Base-by-base conservation (phyloP, 805 yeast species). In the Hanseniaspora hatyaiensis region DNA sequence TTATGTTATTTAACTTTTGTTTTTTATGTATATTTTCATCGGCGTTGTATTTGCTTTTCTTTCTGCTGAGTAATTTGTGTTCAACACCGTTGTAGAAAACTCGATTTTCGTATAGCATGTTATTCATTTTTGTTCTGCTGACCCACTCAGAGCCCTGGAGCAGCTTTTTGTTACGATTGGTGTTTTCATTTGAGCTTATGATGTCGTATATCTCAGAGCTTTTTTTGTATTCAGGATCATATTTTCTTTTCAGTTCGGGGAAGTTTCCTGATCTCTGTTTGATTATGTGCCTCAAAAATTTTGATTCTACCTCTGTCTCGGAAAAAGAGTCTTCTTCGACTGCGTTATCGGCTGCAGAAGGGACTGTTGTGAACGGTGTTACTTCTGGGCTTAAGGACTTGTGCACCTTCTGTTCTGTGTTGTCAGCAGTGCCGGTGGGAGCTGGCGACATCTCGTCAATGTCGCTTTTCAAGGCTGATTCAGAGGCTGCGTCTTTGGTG, bases 151-250 rank as follows among this genome's bases (percentile, higher is more conserved):
- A 68, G 1, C 72, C 72, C 38, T 70, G 69, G 43, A 74, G 69
- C 29, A 78, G 64, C 57, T 78, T 78, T 51, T 72, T 72, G 8
- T 82, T 82, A 47, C 82, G 64, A 54, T 78, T 78, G 0, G 75
- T 64, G 1, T 64, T 58, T 16, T 66, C 63, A 4, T 69, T 68
- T 3, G 57, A 52, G 1, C 59, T 52, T 6, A 57, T 54, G 3
- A 39, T 24, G 3, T 58, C 59, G 39, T 53, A 63, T 8, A 60
- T 51, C 5, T 42, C 6, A 4, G 47, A 32, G 12, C 31, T 30
- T 1, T 37, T 15, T n/a, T 37, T 23, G 3, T 37, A 19, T 2
- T 42, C 39, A 2, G 65, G 61, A 49, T 61, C 60, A 11, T 43
- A 18, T 8, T 64, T 55, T 39, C 58, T 54, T 44, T 60, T 62